Evolutionary conservation across 768 basidiomycete species (phyloP).

Genomic region (Hypholoma sublateritium): DNA sequence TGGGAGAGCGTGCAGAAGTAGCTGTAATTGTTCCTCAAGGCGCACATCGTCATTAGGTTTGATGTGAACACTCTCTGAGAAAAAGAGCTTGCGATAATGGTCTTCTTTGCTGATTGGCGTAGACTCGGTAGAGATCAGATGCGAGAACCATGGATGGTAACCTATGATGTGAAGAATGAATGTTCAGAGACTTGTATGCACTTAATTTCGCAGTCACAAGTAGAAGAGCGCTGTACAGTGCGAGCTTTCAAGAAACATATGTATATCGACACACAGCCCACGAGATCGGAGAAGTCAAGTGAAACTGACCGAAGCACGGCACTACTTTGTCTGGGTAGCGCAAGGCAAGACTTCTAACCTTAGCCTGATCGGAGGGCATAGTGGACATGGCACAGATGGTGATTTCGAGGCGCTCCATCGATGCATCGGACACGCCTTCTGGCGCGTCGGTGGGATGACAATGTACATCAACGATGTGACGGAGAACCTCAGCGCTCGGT

Average conservation of each 20-base stretch:
- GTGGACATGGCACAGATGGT: constrained; percentile 86
- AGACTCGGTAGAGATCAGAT: constrained; percentile 54
- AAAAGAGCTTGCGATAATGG: constrained; percentile 78
- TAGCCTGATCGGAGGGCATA: constrained; percentile 61
- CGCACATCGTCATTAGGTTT: constrained; percentile 18
- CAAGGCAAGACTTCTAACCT: constrained; percentile 65
- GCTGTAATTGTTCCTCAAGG: constrained; percentile 44
- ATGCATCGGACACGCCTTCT: constrained; percentile 30
- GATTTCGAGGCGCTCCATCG: constrained; percentile 58
- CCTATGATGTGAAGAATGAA: constrained; percentile 43
- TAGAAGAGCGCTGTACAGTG: constrained; percentile 6
- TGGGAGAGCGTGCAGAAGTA: constrained; percentile 66
- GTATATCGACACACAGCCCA: neutral
- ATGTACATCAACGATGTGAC: constrained; percentile 82
- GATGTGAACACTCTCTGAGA: constrained; percentile 26
- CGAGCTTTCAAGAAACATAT: too few relatives aligned
- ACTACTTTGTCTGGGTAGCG: constrained; percentile 65
- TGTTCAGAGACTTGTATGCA: neutral
- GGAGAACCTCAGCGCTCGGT: constrained; percentile 45
- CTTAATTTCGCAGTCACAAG: neutral
- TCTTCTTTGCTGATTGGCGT: constrained; percentile 44
- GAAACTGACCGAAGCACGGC: constrained; percentile 82
- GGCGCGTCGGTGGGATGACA: constrained; percentile 88
- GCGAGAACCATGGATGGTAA: constrained; percentile 93
- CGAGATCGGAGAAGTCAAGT: constrained; percentile 2